These are phyloP conservation scores for Ustilago esculenta DNA, from an alignment of 1,284 basidiomycete species.

Conservation along the genomic window DNA sequence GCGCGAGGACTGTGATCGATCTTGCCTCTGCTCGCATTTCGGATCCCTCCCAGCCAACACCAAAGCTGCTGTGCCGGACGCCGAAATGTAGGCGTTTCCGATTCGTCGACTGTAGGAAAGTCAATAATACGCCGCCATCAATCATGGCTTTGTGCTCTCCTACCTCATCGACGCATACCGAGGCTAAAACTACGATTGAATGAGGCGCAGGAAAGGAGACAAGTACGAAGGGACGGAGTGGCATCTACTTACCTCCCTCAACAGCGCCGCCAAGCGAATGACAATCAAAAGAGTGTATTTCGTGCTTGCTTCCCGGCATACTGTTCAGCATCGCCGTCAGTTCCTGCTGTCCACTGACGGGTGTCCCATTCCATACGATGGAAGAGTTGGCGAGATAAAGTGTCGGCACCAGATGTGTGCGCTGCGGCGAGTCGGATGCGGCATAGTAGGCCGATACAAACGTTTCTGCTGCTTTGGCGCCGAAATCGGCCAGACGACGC, in stretches of 20 bases:
- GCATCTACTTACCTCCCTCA: constrained; percentile 42
- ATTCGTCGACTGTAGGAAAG: constrained; percentile 3
- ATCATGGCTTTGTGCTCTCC: too few species aligned
- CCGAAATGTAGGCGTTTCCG: too few species aligned
- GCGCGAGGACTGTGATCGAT: constrained; percentile 9
- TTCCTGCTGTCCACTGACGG: constrained; percentile 59
- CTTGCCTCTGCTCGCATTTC: constrained; percentile 8
- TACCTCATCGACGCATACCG: constrained; percentile 4
- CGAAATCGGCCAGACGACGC: constrained; percentile 51
- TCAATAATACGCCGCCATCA: too few species aligned
- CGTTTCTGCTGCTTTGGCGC: constrained; percentile 62
- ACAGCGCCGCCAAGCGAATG: constrained; percentile 58
- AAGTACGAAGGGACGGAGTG: background rate
- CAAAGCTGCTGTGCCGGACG: too few species aligned
- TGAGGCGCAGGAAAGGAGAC: too few species aligned
- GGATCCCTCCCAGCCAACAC: background rate
- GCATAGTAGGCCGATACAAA: constrained; percentile 66
- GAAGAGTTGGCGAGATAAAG: constrained; percentile 60
- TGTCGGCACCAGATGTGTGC: constrained; percentile 58
- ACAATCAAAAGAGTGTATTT: constrained; percentile 62
- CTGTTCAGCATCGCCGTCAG: constrained; percentile 55
- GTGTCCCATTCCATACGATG: constrained; percentile 66
- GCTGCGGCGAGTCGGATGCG: constrained; percentile 63
- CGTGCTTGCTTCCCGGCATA: constrained; percentile 64
- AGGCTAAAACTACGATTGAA: too few species aligned